Conservation (phyloP, 306 rosid genomes). For the Lathyrus tuberosus region DNA sequence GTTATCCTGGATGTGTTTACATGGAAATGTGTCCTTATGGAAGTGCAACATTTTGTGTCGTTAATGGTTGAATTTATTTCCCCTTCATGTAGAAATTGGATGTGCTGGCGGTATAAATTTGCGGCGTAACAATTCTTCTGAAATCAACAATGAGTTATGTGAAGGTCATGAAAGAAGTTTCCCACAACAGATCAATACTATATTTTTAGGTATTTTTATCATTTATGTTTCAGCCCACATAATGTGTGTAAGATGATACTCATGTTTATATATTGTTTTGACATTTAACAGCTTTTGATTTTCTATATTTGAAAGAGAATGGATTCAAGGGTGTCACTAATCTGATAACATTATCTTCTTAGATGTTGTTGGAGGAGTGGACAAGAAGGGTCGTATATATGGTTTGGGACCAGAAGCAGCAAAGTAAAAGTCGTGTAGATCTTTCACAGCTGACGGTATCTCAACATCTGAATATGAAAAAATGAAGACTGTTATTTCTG, state of each 20-base stretch:
- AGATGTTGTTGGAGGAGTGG: too few relatives aligned
- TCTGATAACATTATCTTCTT: too few relatives aligned
- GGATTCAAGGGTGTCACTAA: conserved; percentile 50
- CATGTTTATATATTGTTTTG: conserved; percentile 31
- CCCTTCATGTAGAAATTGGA: conserved; percentile 44
- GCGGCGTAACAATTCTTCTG: conserved; percentile 67
- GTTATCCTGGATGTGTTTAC: neutral
- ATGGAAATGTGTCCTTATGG: too few relatives aligned
- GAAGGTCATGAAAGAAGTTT: conserved; percentile 43
- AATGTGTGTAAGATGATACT: conserved; percentile 32
- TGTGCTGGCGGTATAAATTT: conserved; percentile 55
- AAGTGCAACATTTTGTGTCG: neutral
- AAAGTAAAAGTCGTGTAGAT: too few relatives aligned
- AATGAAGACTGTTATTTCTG: too few relatives aligned
- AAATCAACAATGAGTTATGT: conserved; percentile 56
- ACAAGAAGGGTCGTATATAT: too few relatives aligned
- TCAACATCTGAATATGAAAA: too few relatives aligned
- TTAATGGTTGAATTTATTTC: conserved; percentile 37
- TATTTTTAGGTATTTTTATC: conserved; percentile 58
- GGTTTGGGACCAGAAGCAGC: too few relatives aligned
- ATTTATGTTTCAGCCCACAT: conserved; percentile 11
- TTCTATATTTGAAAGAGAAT: conserved; percentile 60
- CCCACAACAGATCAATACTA: conserved; percentile 31
- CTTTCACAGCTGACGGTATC: too few relatives aligned
- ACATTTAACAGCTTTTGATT: conserved; percentile 73